Evolutionary conservation across 1,284 basidiomycete genomes (phyloP).

Genomic region (Trametes sp.): DNA sequence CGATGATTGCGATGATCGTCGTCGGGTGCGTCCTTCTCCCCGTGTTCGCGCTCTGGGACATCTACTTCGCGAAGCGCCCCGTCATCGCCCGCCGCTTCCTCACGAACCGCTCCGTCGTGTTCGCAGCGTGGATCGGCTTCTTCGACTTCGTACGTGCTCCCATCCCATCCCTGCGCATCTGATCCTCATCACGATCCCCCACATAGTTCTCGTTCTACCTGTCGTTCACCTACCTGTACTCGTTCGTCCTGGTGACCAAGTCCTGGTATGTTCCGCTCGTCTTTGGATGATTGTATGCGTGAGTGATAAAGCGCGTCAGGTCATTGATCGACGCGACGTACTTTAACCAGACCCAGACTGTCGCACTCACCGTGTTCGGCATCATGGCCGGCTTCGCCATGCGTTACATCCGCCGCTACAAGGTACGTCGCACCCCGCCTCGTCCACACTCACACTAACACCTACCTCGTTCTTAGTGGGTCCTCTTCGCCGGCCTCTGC

Average conservation of each 20-base stretch:
- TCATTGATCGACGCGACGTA: conserved; percentile 59
- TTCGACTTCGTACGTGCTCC: conserved; percentile 72
- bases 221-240: conserved; percentile 66
- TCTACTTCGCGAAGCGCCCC: conserved; percentile 56
- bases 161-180: too few relatives aligned
- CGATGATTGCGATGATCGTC: conserved; percentile 63
- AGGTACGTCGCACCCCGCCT: conserved; percentile 38
- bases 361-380: conserved; percentile 71
- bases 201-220: conserved; percentile 67
- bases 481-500: conserved; percentile 70
- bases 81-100: conserved; percentile 65
- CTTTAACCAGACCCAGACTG: conserved; percentile 62
- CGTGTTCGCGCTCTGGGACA: conserved; percentile 57
- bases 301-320: conserved; percentile 41
- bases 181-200: too few relatives aligned
- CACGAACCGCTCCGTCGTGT: conserved; percentile 63
- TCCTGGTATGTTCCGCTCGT: conserved; percentile 51
- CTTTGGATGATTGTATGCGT: neutral
- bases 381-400: conserved; percentile 66
- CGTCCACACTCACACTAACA: conserved; percentile 1
- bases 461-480: conserved; percentile 45
- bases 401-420: conserved; percentile 63
- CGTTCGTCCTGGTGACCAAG: conserved; percentile 68
- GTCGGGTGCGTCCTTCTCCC: conserved; percentile 56
- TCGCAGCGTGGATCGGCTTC: conserved; percentile 70